phyloP scores from a whole-genome alignment of 257 asterid genomes.

The Ilex aquifolium region DNA sequence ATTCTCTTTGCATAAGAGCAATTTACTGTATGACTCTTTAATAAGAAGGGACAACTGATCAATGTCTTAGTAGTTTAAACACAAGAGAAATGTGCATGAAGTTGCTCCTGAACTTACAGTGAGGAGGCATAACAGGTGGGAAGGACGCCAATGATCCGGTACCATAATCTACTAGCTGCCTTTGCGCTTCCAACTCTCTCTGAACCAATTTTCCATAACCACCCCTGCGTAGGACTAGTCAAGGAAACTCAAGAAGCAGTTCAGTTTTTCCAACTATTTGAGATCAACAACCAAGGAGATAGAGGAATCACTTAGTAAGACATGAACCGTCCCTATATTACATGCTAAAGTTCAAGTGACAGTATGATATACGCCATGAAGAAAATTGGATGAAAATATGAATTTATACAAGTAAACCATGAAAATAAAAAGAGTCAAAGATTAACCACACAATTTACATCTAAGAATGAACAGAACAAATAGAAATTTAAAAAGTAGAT shows the following conservation, averaged over 20 bases:
- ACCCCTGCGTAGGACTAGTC: constrained; percentile 77
- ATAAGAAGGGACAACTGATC: background rate
- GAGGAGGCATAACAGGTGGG: constrained; percentile 54
- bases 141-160: constrained; percentile 71
- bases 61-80: too few species aligned
- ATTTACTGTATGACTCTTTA: background rate
- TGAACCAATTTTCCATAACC: constrained; percentile 97
- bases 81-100: constrained; percentile 2
- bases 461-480: too few species aligned
- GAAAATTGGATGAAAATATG: too few species aligned
- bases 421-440: too few species aligned
- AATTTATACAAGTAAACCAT: too few species aligned
- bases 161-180: constrained; percentile 93
- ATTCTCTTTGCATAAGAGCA: background rate
- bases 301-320: background rate
- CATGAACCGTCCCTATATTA: too few species aligned
- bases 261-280: background rate
- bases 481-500: too few species aligned
- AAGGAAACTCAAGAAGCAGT: constrained; percentile 29
- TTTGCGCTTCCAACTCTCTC: constrained; percentile 89
- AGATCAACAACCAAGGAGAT: background rate
- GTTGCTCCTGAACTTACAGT: constrained; percentile 45
- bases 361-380: too few species aligned
- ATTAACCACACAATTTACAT: too few species aligned
- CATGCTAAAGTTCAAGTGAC: too few species aligned